phyloP scores from a whole-genome alignment of 257 asterid species.

The Plantago major region DNA sequence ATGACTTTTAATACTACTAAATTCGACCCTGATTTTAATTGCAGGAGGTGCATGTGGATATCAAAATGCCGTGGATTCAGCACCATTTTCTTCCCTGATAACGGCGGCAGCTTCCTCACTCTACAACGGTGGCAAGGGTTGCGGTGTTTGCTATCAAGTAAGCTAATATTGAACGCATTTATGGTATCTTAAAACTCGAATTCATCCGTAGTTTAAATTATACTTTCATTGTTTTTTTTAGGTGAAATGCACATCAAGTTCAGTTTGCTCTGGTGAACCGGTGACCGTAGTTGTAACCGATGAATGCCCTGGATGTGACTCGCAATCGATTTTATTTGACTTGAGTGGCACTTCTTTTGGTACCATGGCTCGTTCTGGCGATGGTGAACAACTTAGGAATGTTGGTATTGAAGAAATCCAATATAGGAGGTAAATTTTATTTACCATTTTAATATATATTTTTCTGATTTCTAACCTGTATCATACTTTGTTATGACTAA shows the following conservation, averaged over 20 bases:
- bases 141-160: conserved; percentile 86
- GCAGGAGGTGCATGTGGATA: conserved; percentile 59
- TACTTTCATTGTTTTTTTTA: conserved; percentile 7
- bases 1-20: too few species aligned
- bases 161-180: neutral
- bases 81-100: conserved; percentile 68
- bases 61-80: conserved; percentile 45
- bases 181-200: too few species aligned
- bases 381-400: conserved; percentile 49
- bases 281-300: conserved; percentile 79
- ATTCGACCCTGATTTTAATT: too few species aligned
- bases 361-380: conserved; percentile 59
- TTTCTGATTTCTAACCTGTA: too few species aligned
- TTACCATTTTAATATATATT: neutral
- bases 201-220: neutral
- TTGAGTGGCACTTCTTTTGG: conserved; percentile 86
- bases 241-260: conserved; percentile 58
- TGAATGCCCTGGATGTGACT: conserved; percentile 58
- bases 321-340: conserved; percentile 58
- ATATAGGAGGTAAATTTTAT: conserved; percentile 39
- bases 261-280: conserved; percentile 71
- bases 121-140: conserved; percentile 54
- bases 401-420: conserved; percentile 60
- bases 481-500: too few species aligned
- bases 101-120: conserved; percentile 71